phyloP scores from a whole-genome alignment of 768 basidiomycete species.

The Lactifluus piperatus region DNA sequence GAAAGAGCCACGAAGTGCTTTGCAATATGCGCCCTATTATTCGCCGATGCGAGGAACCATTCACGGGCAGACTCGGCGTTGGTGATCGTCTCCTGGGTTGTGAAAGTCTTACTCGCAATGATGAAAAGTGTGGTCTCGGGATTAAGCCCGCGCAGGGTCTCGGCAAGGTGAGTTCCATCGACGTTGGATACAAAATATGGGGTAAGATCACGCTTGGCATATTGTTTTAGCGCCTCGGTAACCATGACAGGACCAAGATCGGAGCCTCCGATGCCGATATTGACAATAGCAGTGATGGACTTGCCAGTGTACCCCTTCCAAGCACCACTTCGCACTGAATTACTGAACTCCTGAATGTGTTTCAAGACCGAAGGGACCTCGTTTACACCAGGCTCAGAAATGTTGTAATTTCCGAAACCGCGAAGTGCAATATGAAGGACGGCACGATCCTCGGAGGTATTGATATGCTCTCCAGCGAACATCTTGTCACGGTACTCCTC shows the following conservation, averaged over 20 bases:
- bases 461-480: slow-evolving; percentile 95
- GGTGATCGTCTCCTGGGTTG: slow-evolving; percentile 99
- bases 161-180: slow-evolving; percentile 94
- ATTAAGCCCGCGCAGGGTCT: slow-evolving; percentile 71
- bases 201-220: slow-evolving; percentile 80
- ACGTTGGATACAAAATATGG: slow-evolving; percentile 95
- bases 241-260: slow-evolving; percentile 99
- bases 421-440: slow-evolving; percentile 94
- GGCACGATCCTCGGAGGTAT: slow-evolving; percentile 95
- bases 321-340: slow-evolving; percentile 71
- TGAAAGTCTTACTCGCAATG: slow-evolving; percentile 98
- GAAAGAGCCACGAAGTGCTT: slow-evolving; percentile 99
- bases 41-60: slow-evolving; percentile 86
- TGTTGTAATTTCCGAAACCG: slow-evolving; percentile 67
- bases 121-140: slow-evolving; percentile 95
- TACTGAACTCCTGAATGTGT: slow-evolving; percentile 88
- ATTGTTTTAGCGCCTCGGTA: slow-evolving; percentile 91
- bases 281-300: slow-evolving; percentile 87
- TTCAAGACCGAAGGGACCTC: slow-evolving; percentile 77
- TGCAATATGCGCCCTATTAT: slow-evolving; percentile 86
- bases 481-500: slow-evolving; percentile 84
- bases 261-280: slow-evolving; percentile 98
- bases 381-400: slow-evolving; percentile 70
- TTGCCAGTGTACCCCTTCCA: slow-evolving; percentile 99
- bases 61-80: slow-evolving; percentile 90